phyloP scores from a whole-genome alignment of 1,284 basidiomycete species.

The Polyporus tsugae region DNA sequence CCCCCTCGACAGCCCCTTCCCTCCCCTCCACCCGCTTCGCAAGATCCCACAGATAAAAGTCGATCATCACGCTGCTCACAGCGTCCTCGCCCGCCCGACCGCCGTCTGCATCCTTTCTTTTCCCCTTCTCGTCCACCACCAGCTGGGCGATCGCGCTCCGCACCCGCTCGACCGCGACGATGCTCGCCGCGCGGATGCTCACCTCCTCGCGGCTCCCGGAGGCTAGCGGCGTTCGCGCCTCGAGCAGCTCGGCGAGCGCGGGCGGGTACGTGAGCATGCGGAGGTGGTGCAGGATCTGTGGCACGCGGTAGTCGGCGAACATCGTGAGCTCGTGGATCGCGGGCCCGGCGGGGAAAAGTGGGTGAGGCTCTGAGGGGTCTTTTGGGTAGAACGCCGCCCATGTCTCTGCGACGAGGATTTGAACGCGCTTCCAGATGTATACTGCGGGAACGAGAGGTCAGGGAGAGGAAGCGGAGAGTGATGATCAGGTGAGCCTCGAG shows the following conservation, averaged over 20 bases:
- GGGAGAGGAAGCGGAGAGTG: slow-evolving; percentile 8
- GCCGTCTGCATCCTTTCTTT: slow-evolving; percentile 25
- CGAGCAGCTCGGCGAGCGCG: slow-evolving; percentile 58
- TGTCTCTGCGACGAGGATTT: slow-evolving; percentile 85
- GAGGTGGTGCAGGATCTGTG: slow-evolving; percentile 84
- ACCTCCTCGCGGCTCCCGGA: slow-evolving; percentile 73
- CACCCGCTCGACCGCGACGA: slow-evolving; percentile 79
- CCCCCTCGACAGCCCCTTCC: slow-evolving; percentile 61
- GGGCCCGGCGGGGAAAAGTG: slow-evolving; percentile 73
- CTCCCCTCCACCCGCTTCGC: slow-evolving; percentile 78
- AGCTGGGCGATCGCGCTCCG: slow-evolving; percentile 56
- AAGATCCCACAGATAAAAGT: slow-evolving; percentile 88
- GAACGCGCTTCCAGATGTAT: slow-evolving; percentile 84
- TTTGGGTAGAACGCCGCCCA: slow-evolving; percentile 84
- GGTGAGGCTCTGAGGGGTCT: slow-evolving; percentile 56
- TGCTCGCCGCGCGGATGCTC: slow-evolving; percentile 75
- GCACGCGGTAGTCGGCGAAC: slow-evolving; percentile 90
- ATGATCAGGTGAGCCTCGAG: background rate
- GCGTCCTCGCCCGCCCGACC: slow-evolving; percentile 38
- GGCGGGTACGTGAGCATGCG: slow-evolving; percentile 74
- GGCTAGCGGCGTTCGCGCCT: slow-evolving; percentile 50
- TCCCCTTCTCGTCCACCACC: slow-evolving; percentile 27
- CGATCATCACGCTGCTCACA: slow-evolving; percentile 81
- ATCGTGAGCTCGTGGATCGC: slow-evolving; percentile 76
- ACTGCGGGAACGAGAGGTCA: slow-evolving; percentile 49